Evolutionary conservation across 2,329 filamentous ascomycete genomes (phyloP).

Genomic region (Aspergillus phoenicis): DNA sequence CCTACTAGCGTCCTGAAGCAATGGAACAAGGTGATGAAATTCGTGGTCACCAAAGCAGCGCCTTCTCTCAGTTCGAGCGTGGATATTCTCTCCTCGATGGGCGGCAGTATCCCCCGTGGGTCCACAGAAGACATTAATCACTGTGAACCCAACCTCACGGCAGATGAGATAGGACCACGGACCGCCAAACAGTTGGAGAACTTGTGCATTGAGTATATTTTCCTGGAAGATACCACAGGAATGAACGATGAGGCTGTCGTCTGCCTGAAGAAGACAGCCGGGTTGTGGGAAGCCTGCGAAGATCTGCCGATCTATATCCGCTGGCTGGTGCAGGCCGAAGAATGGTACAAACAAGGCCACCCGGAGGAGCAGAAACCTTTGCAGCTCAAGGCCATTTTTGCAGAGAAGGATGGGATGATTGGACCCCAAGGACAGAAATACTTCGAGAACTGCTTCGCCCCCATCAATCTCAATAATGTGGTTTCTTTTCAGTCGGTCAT

Average conservation of each 20-base stretch:
- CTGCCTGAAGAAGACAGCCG: constrained; percentile 1
- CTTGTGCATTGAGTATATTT: not conserved
- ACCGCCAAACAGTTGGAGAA: not conserved
- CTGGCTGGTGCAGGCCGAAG: not conserved
- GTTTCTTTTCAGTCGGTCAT: not conserved
- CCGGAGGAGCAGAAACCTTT: not conserved
- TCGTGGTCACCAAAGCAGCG: not conserved
- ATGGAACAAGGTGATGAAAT: not conserved
- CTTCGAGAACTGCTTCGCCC: not conserved
- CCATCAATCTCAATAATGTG: not conserved
- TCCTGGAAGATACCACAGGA: not conserved
- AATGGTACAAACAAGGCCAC: not conserved
- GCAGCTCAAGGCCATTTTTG: not conserved
- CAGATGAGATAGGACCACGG: not conserved
- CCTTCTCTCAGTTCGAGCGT: not conserved
- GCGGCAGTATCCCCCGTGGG: not conserved
- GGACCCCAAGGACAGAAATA: not conserved
- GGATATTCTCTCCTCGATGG: not conserved
- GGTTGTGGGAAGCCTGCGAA: constrained; percentile 3
- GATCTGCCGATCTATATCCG: constrained; percentile 1
- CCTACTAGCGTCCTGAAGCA: not conserved
- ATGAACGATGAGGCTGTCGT: constrained; percentile 3
- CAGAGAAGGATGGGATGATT: constrained; percentile 3
- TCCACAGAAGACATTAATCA: not conserved
- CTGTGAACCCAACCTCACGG: not conserved